phyloP scores from a whole-genome alignment of 2,329 filamentous ascomycete genomes.

The Phaeophleospora eucalypticola region DNA sequence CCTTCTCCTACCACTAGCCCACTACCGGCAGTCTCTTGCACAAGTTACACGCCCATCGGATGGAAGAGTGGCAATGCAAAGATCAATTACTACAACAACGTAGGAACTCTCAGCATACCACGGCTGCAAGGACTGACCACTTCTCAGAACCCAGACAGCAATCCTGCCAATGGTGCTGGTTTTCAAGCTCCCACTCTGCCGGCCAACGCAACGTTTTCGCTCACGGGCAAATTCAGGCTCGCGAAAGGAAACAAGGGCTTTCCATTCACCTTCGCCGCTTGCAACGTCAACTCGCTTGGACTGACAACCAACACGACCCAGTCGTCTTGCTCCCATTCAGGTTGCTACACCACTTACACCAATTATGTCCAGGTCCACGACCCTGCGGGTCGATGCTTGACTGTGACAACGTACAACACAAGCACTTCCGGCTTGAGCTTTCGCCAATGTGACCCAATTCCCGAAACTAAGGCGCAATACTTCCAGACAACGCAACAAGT shows the following conservation, averaged over 20 bases:
- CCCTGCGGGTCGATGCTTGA: neutral
- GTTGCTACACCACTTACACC: constrained; percentile 1
- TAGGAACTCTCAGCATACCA: neutral
- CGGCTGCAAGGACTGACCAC: neutral
- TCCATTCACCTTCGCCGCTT: neutral
- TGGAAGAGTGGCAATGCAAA: neutral
- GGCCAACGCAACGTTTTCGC: neutral
- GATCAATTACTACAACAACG: neutral
- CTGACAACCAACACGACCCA: neutral
- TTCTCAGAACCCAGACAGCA: neutral
- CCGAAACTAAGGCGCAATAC: neutral
- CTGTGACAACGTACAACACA: neutral
- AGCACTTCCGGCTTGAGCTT: neutral
- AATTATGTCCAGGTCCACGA: neutral
- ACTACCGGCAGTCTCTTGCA: neutral
- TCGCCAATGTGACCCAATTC: neutral
- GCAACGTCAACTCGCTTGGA: neutral
- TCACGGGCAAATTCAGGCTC: too few relatives aligned
- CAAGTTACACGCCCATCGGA: neutral
- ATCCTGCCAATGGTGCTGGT: neutral
- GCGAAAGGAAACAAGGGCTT: too few relatives aligned
- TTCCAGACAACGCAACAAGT: neutral
- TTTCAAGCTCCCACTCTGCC: neutral
- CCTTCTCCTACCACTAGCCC: too few relatives aligned
- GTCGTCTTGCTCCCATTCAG: neutral